phyloP scores from a whole-genome alignment of 1,284 basidiomycete species.

The Cronartium ribicola region DNA sequence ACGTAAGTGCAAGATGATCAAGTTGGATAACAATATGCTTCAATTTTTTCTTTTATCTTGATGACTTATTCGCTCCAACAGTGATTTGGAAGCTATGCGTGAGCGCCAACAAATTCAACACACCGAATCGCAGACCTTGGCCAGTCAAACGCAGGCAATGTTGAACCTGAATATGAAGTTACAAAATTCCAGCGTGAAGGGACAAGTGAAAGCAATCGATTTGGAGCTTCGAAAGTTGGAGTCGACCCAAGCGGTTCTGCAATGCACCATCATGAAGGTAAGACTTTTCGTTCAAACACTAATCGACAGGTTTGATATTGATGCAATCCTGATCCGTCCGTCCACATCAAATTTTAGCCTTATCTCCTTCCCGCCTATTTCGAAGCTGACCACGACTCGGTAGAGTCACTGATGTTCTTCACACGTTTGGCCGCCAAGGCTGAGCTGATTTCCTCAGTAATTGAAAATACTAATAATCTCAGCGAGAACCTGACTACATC shows the following conservation, averaged over 20 bases:
- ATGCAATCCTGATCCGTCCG: neutral
- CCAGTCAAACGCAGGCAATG: slow-evolving; percentile 71
- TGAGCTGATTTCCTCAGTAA: slow-evolving; percentile 72
- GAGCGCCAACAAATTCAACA: slow-evolving; percentile 77
- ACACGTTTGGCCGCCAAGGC: slow-evolving; percentile 75
- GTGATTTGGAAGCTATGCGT: slow-evolving; percentile 76
- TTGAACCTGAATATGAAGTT: slow-evolving; percentile 88
- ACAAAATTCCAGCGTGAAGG: slow-evolving; percentile 80
- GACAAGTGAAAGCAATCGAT: slow-evolving; percentile 80
- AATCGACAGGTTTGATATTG: neutral
- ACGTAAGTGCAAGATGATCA: slow-evolving; percentile 55
- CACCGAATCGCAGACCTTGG: slow-evolving; percentile 70
- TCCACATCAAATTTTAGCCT: slow-evolving; percentile 56
- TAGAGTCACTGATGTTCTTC: slow-evolving; percentile 84
- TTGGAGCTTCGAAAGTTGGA: slow-evolving; percentile 78
- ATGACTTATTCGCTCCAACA: slow-evolving; percentile 49
- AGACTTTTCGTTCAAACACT: neutral
- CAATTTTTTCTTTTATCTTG: slow-evolving; percentile 12
- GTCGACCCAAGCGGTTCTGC: slow-evolving; percentile 70
- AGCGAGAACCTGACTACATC: slow-evolving; percentile 73
- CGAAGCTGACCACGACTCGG: slow-evolving; percentile 75
- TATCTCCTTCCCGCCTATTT: slow-evolving; percentile 79
- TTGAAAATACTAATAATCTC: slow-evolving; percentile 73
- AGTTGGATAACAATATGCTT: neutral
- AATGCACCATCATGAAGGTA: slow-evolving; percentile 59